Base-by-base conservation (phyloP, 208 protist genomes). In the Leishmania braziliensis region DNA sequence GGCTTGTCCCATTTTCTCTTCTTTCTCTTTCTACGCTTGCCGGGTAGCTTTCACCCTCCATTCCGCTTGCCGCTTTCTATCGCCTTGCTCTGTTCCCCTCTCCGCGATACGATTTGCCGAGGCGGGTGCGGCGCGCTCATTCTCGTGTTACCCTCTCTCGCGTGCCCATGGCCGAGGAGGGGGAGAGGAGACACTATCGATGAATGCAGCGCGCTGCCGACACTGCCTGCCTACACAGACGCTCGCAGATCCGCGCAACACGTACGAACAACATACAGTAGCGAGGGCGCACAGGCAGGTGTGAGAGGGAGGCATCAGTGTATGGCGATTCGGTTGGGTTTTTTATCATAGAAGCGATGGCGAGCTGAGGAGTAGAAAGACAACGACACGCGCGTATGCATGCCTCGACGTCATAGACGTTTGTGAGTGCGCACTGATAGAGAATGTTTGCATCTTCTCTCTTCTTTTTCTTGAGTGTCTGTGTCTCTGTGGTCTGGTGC, bases 11-110 rank as follows among this genome's bases (percentile, higher is more conserved):
- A 29, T 43, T 78, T 10, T 65, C 50, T 69, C 50, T 78, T 76
- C 54, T 78, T 75, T 82, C 39, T 79, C 46, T 68, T 48, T 75
- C 39, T 74, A 48, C 48, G 3, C 69, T 60, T 56, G 12, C 56
- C 46, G 33, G 72, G 69, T 75, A 78, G 10, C 60, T 43, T 16
- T 74, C 66, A 20, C 50, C 71, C n/a, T 63, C 56, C 39, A 26
- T 10, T 65, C n/a, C n/a, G 48, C n/a, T 77, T 33, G 53, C 6
- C 50, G 48, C 60, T 65, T 12, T 65, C 60, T 65, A n/a, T 36
- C n/a, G 2, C 10, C 60, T n/a, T 65, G 60, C 60, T 10, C n/a
- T n/a, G 60, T 12, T 39, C 23, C 23, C 23, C 56, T 62, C 23
- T 18, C 56, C 60, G 60, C 5, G 60, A 36, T 65, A n/a, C 6